Base-by-base conservation (phyloP, 129 eudicot genomes). In the Centella asiatica region DNA sequence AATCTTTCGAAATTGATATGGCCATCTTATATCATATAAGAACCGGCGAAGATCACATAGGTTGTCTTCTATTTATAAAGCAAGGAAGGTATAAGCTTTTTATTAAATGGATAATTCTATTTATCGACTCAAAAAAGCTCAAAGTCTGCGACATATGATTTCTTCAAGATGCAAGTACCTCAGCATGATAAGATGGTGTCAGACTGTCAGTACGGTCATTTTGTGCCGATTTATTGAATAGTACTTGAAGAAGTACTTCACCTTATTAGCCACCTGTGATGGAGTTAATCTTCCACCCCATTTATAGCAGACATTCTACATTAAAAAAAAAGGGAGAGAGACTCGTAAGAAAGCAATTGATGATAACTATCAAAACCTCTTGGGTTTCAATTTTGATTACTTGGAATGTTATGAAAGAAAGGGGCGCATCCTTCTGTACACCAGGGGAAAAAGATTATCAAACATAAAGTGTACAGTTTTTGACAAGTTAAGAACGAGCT, bases 161-260 rank as follows among this genome's bases (percentile, higher is more conserved):
- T 44, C 24, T 28, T 50, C 14, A 4, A 55, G 26, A 20, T 18
- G 65, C 15, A 29, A 55, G 48, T 90, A 90, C 97, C 94, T 90
- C 95, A 0, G 94, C 97, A 50, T 86, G 95, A 72, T 90, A 90
- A 23, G 95, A 90, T 27, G 97, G 97, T 27, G 97, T 90, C 57
- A 90, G 55, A 20, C n/a, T n/a, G n/a, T n/a, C 46, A 11, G 13
- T 42, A 90, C 97, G 46, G 95, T 90, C 97, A 90, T 90, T 69
- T 90, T 90, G 80, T 90, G 97, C 45, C 97, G 86, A 32, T 90
- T 90, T 66, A 90, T 86, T 54, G 97, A 90, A 74, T 90, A 90
- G 75, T 84, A 90, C 81, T 81, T 90, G 77, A 90, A 90, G 85
- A 90, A 90, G 70, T 86, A 74, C 65, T 90, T 90, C 78, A 90